Conservation (phyloP, 306 rosid genomes). For the Hylodesmum podocarpum region DNA sequence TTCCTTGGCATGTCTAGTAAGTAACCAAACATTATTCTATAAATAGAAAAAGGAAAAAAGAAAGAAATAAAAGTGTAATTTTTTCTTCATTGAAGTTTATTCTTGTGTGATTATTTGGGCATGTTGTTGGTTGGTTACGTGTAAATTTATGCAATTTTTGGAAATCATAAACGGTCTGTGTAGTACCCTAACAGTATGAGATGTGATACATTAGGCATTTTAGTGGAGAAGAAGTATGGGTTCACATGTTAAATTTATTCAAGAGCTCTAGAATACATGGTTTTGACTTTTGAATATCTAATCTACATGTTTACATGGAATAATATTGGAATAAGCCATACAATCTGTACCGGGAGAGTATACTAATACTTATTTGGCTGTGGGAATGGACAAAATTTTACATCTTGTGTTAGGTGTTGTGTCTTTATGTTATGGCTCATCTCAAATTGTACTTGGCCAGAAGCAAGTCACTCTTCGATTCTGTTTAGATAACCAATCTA, state of each 20-base stretch:
- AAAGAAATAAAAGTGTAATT: neutral
- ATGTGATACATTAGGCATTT: neutral
- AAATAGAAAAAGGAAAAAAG: neutral
- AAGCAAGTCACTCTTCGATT: neutral
- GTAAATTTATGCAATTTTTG: constrained; percentile 6
- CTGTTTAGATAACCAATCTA: neutral
- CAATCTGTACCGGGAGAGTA: neutral
- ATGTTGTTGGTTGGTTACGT: neutral
- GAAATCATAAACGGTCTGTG: constrained; percentile 1
- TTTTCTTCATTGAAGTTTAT: neutral
- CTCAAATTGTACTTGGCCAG: neutral
- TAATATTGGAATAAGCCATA: neutral
- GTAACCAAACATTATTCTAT: neutral
- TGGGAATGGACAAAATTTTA: neutral
- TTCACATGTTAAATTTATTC: neutral
- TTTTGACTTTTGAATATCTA: neutral
- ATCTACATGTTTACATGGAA: neutral
- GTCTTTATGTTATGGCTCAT: neutral
- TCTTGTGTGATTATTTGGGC: neutral
- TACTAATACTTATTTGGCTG: neutral
- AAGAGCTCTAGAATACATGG: neutral
- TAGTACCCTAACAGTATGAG: neutral
- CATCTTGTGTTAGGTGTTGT: neutral
- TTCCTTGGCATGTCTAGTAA: neutral
- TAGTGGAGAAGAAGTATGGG: neutral